A percentile compares a stretch with the other conserved stretches of the same genome.
phyloP scores from a whole-genome alignment of 208 protist genomes.

The Trypanosomatidae sp. region DNA sequence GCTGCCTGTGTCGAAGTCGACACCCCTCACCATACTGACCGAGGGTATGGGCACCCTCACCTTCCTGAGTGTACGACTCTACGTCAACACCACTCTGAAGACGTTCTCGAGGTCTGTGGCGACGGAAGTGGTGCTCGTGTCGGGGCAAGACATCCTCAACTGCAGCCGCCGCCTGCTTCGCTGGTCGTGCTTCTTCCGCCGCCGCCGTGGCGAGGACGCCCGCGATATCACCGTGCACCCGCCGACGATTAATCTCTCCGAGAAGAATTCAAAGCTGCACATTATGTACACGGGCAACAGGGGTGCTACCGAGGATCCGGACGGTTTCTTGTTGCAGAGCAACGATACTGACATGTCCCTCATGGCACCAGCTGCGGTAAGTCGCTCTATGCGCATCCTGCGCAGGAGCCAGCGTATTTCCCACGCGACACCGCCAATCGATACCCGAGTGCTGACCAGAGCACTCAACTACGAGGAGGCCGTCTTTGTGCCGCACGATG shows the following conservation, averaged over 20 bases:
- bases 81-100: constrained; percentile 33
- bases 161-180: constrained; percentile 36
- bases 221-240: constrained; percentile 21
- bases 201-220: constrained; percentile 9
- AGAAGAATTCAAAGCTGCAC: constrained; percentile 24
- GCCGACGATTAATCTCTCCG: constrained; percentile 31
- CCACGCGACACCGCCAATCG: constrained; percentile 19
- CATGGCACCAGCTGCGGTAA: constrained; percentile 7
- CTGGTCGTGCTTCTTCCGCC: constrained; percentile 67
- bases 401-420: constrained; percentile 11
- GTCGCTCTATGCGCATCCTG: constrained; percentile 15
- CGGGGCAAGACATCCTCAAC: constrained; percentile 36
- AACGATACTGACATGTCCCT: constrained; percentile 1
- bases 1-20: constrained; percentile 35
- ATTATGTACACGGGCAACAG: constrained; percentile 12
- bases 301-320: neutral
- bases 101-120: constrained; percentile 48
- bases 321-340: neutral
- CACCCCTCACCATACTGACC: constrained; percentile 62
- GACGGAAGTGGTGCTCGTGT: constrained; percentile 66
- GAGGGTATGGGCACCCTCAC: constrained; percentile 37
- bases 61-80: constrained; percentile 56
- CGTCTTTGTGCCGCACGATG: constrained; percentile 27
- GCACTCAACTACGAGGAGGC: constrained; percentile 36
- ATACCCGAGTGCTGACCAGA: constrained; percentile 7